These are phyloP conservation scores for Fomitopsis palustris DNA, from an alignment of 1,284 basidiomycete species.

Conservation along the genomic window DNA sequence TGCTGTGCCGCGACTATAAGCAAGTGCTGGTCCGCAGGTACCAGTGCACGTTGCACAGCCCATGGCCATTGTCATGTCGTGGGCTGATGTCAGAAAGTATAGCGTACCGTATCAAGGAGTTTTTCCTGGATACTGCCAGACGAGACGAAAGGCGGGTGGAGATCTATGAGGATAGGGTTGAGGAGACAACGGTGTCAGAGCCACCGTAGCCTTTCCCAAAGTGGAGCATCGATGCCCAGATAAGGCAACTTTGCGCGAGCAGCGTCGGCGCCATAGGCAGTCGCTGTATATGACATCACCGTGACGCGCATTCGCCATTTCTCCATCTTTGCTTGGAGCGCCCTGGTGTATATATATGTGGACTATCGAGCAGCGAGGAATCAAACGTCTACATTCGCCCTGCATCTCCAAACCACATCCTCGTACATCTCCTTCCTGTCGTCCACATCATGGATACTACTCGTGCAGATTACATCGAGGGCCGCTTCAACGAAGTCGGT, in stretches of 20 bases:
- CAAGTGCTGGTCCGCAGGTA: too few species aligned
- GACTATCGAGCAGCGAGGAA: not conserved
- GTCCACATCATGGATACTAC: slow-evolving; percentile 9
- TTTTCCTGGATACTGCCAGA: too few species aligned
- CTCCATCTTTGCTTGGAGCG: not conserved
- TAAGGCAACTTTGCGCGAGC: not conserved
- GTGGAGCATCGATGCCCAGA: not conserved
- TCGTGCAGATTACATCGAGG: slow-evolving; percentile 13
- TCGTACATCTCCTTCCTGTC: not conserved
- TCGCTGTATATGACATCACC: not conserved
- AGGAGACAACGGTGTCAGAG: too few species aligned
- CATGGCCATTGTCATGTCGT: too few species aligned
- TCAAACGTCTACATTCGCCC: not conserved
- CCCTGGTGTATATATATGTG: not conserved
- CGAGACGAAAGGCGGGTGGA: too few species aligned
- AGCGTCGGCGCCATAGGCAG: not conserved
- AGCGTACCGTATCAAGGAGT: too few species aligned
- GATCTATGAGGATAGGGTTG: too few species aligned
- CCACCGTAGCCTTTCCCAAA: not conserved
- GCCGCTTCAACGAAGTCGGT: slow-evolving; percentile 13
- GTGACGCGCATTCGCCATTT: not conserved
- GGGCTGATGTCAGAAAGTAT: too few species aligned
- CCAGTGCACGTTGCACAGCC: too few species aligned
- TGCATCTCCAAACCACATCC: not conserved
- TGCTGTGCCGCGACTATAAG: too few species aligned